Evolutionary conservation across 352 stramenopile genomes (phyloP).

Genomic region (Pythium aristosporum): DNA sequence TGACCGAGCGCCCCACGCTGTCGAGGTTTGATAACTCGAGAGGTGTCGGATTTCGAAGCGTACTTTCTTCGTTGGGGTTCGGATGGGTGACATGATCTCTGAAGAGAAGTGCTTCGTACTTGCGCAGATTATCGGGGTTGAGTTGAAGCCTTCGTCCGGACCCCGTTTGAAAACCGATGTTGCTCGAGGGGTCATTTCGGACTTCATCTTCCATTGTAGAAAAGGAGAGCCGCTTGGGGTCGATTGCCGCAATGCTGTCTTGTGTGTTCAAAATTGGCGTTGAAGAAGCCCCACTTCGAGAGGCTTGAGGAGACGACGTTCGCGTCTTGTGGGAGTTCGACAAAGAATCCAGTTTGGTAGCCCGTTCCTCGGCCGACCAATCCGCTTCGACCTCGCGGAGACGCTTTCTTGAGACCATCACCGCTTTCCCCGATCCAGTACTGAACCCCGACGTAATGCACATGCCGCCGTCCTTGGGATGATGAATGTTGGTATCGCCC

Average conservation of each 20-base stretch:
- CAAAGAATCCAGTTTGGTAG: not conserved
- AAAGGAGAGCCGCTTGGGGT: constrained; percentile 8
- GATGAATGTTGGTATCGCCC: not conserved
- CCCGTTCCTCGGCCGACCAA: not conserved
- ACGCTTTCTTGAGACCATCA: constrained; percentile 6
- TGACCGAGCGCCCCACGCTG: not conserved
- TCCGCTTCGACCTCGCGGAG: not conserved
- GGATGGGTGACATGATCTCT: not conserved
- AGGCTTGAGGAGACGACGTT: not conserved
- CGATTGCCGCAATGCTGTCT: not conserved
- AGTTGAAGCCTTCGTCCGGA: constrained; percentile 1
- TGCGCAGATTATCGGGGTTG: not conserved
- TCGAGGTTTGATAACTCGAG: not conserved
- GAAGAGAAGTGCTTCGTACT: constrained; percentile 13
- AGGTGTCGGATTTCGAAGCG: not conserved
- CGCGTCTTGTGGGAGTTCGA: not conserved
- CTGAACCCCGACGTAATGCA: not conserved
- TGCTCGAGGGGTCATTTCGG: not conserved
- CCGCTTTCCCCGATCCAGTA: constrained; percentile 7
- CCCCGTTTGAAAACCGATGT: constrained; percentile 8
- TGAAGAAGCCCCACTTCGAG: not conserved
- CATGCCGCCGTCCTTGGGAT: not conserved
- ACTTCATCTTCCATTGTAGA: constrained; percentile 1
- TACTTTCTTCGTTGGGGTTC: not conserved
- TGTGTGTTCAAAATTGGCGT: not conserved